Percentiles rank a stretch among this genome's conserved stretches.
These are phyloP conservation scores for Quercus berberidifolia DNA, from an alignment of 306 rosid species.

Conservation along the genomic window DNA sequence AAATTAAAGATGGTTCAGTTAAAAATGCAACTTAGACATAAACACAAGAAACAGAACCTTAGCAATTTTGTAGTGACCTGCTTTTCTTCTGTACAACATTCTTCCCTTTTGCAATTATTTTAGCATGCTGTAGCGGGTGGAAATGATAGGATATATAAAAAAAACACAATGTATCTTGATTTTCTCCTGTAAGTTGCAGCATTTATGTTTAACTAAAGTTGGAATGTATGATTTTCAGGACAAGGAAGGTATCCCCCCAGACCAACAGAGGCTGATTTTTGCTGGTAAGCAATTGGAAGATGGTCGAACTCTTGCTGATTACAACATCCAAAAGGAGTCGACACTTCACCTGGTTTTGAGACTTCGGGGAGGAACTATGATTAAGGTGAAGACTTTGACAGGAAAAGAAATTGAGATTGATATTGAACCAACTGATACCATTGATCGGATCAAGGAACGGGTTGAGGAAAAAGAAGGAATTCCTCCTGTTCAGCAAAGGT, in stretches of 20 bases:
- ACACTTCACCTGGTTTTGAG: conserved; percentile 94
- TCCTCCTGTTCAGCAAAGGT: conserved; percentile 99
- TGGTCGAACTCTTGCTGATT: conserved; percentile 94
- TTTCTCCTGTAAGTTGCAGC: neutral
- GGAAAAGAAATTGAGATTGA: conserved; percentile 99
- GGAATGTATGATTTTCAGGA: conserved; percentile 49
- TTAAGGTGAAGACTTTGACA: conserved; percentile 93
- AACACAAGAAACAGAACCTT: neutral
- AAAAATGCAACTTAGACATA: neutral
- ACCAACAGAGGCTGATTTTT: conserved; percentile 91
- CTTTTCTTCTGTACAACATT: neutral
- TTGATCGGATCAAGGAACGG: conserved; percentile 89
- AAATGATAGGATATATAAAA: neutral
- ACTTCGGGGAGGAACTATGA: conserved; percentile 99
- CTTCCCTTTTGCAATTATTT: neutral
- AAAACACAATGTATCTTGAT: neutral
- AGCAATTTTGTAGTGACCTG: neutral
- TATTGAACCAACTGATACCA: conserved; percentile 92
- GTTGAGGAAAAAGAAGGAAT: conserved; percentile 99
- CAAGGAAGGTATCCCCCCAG: conserved; percentile 98
- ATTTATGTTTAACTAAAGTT: conserved; percentile 1
- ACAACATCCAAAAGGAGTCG: conserved; percentile 94
- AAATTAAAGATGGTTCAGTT: neutral
- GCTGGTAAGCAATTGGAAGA: conserved; percentile 99
- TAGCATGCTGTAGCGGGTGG: neutral